Conservation (phyloP, 345 rosid genomes). For the Eucalyptus cloeziana region DNA sequence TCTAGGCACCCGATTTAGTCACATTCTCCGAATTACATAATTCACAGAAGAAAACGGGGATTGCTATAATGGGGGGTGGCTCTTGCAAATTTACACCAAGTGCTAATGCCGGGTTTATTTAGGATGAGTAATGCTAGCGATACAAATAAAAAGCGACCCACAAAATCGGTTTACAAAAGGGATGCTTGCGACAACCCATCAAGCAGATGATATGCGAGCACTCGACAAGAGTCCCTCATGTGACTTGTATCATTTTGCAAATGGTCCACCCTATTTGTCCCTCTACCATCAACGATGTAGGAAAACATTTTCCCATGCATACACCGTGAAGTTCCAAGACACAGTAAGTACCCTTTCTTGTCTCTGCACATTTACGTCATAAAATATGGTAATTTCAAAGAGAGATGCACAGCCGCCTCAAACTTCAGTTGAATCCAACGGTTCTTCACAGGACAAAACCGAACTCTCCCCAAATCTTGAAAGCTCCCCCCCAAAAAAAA, state of each 20-base stretch:
- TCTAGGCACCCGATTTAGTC: neutral
- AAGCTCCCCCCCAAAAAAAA: neutral
- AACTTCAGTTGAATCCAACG: neutral
- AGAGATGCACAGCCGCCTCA: neutral
- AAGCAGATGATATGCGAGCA: neutral
- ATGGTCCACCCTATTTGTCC: neutral
- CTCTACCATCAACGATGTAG: neutral
- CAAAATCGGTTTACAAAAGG: neutral
- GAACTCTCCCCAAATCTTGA: neutral
- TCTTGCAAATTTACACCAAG: neutral
- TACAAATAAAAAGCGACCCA: neutral
- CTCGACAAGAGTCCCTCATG: neutral
- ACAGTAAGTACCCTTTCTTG: neutral
- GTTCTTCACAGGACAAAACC: neutral
- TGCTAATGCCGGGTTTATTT: neutral
- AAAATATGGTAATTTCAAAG: neutral
- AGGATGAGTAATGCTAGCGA: neutral
- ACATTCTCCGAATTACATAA: neutral
- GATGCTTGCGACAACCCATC: neutral
- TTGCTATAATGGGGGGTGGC: neutral
- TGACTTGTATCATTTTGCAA: neutral
- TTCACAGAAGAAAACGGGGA: neutral
- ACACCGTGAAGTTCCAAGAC: neutral
- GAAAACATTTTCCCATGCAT: neutral
- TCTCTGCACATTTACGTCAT: neutral